A percentile compares a stretch with the other conserved stretches of the same genome.
These are phyloP conservation scores for Dioscorea cayenensis DNA, from an alignment of 116 monocot species.

Conservation along the genomic window DNA sequence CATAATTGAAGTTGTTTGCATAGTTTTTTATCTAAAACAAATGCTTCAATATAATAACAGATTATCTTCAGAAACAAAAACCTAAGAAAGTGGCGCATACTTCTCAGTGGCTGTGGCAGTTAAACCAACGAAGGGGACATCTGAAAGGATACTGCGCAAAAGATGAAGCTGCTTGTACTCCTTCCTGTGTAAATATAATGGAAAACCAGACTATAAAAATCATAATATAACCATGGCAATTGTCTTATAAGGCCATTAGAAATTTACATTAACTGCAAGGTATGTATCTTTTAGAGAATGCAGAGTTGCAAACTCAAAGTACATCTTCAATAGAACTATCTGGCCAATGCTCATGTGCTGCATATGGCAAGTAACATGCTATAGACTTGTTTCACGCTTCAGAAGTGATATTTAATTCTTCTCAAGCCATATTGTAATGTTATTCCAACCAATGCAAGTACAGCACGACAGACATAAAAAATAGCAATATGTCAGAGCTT, in stretches of 20 bases:
- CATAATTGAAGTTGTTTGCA: not conserved
- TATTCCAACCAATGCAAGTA: too few species aligned
- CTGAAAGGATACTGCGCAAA: slow-evolving; percentile 44
- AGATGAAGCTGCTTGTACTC: slow-evolving; percentile 81
- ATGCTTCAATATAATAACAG: not conserved
- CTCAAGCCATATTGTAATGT: too few species aligned
- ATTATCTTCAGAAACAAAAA: not conserved
- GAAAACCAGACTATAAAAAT: not conserved
- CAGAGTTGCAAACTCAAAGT: too few species aligned
- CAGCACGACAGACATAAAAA: too few species aligned
- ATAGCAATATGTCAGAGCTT: too few species aligned
- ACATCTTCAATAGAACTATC: too few species aligned
- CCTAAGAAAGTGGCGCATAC: slow-evolving; percentile 20
- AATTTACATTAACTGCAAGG: too few species aligned
- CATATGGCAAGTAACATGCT: too few species aligned
- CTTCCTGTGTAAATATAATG: slow-evolving; percentile 42
- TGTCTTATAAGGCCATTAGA: not conserved
- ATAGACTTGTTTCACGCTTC: too few species aligned
- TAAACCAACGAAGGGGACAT: slow-evolving; percentile 78
- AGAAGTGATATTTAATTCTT: too few species aligned
- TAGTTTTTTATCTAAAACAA: not conserved
- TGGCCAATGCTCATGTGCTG: too few species aligned
- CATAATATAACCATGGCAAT: not conserved
- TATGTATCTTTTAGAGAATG: too few species aligned
- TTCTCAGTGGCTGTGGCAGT: slow-evolving; percentile 94